Evolutionary conservation across 75 land plant genomes (phyloP).

Genomic region (Selaginella tamariscina): DNA sequence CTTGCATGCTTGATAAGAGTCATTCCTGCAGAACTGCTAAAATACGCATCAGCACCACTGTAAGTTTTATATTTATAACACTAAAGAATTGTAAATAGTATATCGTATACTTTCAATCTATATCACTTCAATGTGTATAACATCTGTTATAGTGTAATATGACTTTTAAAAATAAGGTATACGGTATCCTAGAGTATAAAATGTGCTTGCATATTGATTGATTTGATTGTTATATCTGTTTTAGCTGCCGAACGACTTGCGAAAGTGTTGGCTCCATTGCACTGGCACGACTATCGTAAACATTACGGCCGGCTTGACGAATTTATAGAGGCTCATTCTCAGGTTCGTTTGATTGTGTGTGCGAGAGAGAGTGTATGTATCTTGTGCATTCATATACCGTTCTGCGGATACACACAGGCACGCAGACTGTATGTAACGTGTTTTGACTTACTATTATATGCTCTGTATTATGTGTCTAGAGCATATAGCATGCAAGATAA

Average conservation of each 20-base stretch:
- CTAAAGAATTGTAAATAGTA: too few species aligned
- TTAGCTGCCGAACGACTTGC: constrained; percentile 92
- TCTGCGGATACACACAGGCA: not conserved
- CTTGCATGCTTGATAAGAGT: constrained; percentile 82
- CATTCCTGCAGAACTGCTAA: constrained; percentile 69
- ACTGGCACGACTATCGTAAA: constrained; percentile 93
- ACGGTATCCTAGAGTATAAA: too few species aligned
- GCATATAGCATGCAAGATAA: too few species aligned
- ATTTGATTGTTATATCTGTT: constrained; percentile 4
- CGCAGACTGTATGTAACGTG: not conserved
- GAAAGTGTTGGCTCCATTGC: constrained; percentile 92
- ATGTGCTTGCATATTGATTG: not conserved
- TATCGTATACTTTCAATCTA: too few species aligned
- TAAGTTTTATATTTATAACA: too few species aligned
- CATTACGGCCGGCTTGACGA: constrained; percentile 92
- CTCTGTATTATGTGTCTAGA: not conserved
- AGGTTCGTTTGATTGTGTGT: too few species aligned
- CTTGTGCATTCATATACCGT: constrained; percentile 1
- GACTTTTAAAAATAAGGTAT: too few species aligned
- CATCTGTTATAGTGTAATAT: not conserved
- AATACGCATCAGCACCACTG: constrained; percentile 79
- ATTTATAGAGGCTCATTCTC: constrained; percentile 69
- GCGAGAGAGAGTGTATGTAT: too few species aligned
- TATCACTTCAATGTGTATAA: too few species aligned
- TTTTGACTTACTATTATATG: not conserved